Conservation (phyloP, 495 filamentous ascomycete genomes). For the Neurospora sp. region DNA sequence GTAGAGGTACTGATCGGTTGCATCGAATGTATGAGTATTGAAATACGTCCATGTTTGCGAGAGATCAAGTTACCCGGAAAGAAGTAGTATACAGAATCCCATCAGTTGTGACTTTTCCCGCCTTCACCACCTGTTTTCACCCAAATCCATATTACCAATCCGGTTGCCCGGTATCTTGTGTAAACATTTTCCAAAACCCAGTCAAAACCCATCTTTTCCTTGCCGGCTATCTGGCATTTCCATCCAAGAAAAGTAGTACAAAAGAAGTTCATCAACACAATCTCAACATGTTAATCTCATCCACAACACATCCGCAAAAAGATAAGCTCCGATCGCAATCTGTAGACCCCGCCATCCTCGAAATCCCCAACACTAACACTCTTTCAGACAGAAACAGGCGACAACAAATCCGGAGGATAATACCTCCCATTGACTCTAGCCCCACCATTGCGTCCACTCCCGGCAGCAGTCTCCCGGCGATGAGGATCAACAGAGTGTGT, state of each 20-base stretch:
- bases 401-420: background rate
- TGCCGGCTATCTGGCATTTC: background rate
- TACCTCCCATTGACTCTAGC: background rate
- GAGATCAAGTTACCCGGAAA: background rate
- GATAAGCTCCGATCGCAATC: background rate
- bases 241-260: background rate
- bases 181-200: background rate
- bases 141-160: background rate
- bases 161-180: background rate
- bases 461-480: background rate
- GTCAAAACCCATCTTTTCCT: background rate
- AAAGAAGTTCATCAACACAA: background rate
- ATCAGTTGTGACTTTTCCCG: background rate
- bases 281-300: background rate
- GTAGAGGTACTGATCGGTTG: background rate
- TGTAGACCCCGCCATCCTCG: background rate
- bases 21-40: too few species aligned
- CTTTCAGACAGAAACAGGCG: conserved; percentile 3
- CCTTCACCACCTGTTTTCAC: background rate
- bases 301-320: background rate
- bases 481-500: background rate
- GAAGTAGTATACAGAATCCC: background rate
- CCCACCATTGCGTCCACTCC: background rate
- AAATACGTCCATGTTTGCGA: too few species aligned
- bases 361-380: background rate